Evolutionary conservation across 192 early-diverging fungal species (phyloP).

Genomic region (Entomortierella parvispora): DNA sequence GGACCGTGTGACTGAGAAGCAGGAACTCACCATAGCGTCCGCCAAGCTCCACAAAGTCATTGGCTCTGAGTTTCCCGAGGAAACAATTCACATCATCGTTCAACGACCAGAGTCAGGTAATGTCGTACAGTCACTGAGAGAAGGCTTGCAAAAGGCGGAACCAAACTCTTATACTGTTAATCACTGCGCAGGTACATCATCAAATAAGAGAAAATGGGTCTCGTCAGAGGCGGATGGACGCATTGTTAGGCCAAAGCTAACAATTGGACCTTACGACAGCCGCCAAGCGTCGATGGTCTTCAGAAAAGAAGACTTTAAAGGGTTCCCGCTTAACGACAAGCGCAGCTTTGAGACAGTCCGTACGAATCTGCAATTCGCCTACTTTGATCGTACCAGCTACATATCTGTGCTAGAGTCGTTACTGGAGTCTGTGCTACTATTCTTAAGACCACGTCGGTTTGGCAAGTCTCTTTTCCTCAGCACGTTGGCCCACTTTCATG

Average conservation of each 20-base stretch:
- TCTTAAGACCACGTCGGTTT: conserved; percentile 37
- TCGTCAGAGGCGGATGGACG: conserved; percentile 14
- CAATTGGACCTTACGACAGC: conserved; percentile 10
- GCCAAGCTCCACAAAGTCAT: not conserved
- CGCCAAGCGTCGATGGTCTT: conserved; percentile 20
- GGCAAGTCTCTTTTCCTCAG: conserved; percentile 45
- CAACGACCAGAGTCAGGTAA: conserved; percentile 12
- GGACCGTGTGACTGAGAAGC: not conserved
- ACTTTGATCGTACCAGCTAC: conserved; percentile 40
- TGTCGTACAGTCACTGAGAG: no score
- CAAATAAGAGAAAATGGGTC: conserved; percentile 12
- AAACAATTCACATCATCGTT: conserved; percentile 19
- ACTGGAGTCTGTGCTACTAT: conserved; percentile 16
- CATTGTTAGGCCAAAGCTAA: conserved; percentile 3
- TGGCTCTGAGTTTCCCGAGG: not conserved
- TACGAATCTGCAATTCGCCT: conserved; percentile 15
- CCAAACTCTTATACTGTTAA: no score
- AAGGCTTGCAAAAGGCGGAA: no score
- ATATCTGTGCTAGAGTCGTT: conserved; percentile 30
- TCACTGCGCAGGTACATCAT: conserved; percentile 6
- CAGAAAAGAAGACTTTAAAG: conserved; percentile 7
- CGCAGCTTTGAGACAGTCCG: conserved; percentile 21
- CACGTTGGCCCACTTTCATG: conserved; percentile 41
- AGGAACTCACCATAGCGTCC: not conserved
- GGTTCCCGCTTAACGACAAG: conserved; percentile 30